Conservation (phyloP, 164 flowering plant species). For the Tinospora cordifolia region DNA sequence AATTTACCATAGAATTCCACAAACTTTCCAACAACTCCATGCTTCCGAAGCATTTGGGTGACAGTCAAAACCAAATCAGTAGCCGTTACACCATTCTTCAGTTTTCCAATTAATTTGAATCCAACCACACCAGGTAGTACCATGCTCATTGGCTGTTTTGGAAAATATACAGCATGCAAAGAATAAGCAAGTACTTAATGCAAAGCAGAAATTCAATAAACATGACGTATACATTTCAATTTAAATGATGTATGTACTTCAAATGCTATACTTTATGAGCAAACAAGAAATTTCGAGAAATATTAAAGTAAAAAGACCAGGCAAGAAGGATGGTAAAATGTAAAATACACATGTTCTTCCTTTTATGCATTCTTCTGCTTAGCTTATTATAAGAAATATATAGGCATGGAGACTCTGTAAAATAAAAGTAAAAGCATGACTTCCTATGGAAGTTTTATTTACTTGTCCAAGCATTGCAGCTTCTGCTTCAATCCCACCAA, state of each 20-base stretch:
- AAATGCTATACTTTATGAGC: background rate
- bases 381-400: background rate
- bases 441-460: constrained; percentile 10
- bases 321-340: background rate
- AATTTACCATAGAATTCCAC: constrained; percentile 85
- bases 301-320: background rate
- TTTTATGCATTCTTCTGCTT: background rate
- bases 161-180: background rate
- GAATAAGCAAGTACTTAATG: background rate
- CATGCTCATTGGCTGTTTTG: constrained; percentile 93
- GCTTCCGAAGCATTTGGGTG: constrained; percentile 88
- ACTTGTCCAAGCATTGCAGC: constrained; percentile 99
- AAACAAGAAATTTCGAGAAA: background rate
- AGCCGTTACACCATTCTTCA: constrained; percentile 82
- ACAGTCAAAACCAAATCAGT: constrained; percentile 92
- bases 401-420: background rate
- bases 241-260: background rate
- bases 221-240: too few relatives aligned
- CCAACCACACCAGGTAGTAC: constrained; percentile 97
- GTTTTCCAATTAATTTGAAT: constrained; percentile 68
- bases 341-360: background rate
- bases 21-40: constrained; percentile 94
- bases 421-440: background rate
- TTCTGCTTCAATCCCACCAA: constrained; percentile 97
- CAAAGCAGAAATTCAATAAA: too few relatives aligned